Evolutionary conservation across 495 filamentous ascomycete species (phyloP), one percentile per base, ranked within the genome.

Genomic region (Sporormia fimetaria): DNA sequence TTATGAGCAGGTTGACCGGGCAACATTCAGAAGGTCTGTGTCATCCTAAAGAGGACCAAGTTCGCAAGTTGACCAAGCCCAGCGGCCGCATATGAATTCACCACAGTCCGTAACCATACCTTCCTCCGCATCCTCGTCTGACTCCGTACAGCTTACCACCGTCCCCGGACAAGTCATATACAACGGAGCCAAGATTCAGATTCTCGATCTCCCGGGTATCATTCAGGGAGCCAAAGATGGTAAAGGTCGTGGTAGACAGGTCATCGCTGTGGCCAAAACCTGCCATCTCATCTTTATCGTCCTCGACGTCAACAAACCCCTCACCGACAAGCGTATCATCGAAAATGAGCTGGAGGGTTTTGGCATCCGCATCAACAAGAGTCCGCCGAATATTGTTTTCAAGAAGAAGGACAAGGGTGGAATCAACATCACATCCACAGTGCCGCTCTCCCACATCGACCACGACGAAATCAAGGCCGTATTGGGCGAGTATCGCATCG

Each of bases 391-490:
- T 60, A 98, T 98, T 55, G 77, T 84, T 12, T 95, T 96, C 69
- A 88, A 79, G 68, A 98, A 98, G 74, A 98, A 98, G 68, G 92
- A 98, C 63, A 96, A 95, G 68, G 90, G 90, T 53, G 90, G 90
- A 16, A 74, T 98, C 54, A 83, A 78, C 52, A 92, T 98, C 58
- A 94, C 87, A 6, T 88, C 76, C 67, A 98, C 90, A 18, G 76
- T 85, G 20, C 86, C 86, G 0, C 69, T 98, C 47, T 84, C 83
- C 6, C 85, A 98, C 63, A 87, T 98, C 44, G 83, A 90, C 57
- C 73, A 81, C 44, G 90, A 95, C 48, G 92, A 98, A 67, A 94
- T 96, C 67, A 87, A 81, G 67, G 90, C 90, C 26, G 90, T 96
- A 33, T 90, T 98, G 86, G 73, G 71, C 62, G 90, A 98, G 61